Conservation (phyloP, 352 stramenopile species). For the Globisporangium orthogonon region DNA sequence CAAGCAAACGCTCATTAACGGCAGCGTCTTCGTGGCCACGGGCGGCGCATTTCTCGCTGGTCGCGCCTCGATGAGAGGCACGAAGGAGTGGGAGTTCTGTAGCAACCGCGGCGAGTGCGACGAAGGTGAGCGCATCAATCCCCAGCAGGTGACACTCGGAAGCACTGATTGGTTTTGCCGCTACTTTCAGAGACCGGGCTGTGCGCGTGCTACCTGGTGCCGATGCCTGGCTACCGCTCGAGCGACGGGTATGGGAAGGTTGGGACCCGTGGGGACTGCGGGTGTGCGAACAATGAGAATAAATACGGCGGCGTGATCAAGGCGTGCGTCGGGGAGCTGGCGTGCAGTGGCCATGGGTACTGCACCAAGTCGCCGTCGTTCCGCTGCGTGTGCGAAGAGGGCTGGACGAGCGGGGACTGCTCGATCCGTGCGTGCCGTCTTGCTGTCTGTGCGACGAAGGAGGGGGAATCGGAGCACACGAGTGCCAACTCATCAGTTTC, state of each 20-base stretch:
- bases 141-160: background rate
- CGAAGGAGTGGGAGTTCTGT: slow-evolving; percentile 87
- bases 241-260: slow-evolving; percentile 84
- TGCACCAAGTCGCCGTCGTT: slow-evolving; percentile 52
- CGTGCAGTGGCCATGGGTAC: slow-evolving; percentile 71
- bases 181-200: slow-evolving; percentile 28
- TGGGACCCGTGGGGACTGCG: slow-evolving; percentile 89
- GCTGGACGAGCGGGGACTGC: slow-evolving; percentile 62
- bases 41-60: slow-evolving; percentile 35
- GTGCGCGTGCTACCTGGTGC: slow-evolving; percentile 48
- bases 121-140: slow-evolving; percentile 15
- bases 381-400: slow-evolving; percentile 49
- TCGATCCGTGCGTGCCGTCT: slow-evolving; percentile 29
- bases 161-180: slow-evolving; percentile 6
- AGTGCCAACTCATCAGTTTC: background rate
- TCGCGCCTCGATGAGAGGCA: slow-evolving; percentile 54
- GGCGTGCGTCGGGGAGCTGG: slow-evolving; percentile 50
- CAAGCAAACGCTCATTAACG: slow-evolving; percentile 28
- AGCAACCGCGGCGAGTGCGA: slow-evolving; percentile 88
- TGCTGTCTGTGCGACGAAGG: background rate
- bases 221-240: slow-evolving; percentile 77
- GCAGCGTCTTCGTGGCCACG: slow-evolving; percentile 42
- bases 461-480: background rate
- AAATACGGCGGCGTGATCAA: slow-evolving; percentile 59
- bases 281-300: slow-evolving; percentile 78